Conservation (phyloP, 257 asterid genomes). For the Solanum pimpinellifolium region DNA sequence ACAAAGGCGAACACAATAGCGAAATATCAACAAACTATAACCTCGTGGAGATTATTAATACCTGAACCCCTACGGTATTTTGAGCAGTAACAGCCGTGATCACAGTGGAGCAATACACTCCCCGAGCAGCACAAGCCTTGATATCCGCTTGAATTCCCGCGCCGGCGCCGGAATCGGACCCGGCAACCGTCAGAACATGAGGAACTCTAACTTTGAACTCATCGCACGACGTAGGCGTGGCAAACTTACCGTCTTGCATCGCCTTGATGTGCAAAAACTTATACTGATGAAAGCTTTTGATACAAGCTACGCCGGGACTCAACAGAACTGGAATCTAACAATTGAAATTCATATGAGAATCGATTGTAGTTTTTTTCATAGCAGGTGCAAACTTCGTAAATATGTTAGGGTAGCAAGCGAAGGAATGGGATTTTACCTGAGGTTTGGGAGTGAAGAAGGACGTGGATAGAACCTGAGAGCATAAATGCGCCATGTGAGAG, state of each 20-base stretch:
- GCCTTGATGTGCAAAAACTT: slow-evolving; percentile 20
- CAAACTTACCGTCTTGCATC: slow-evolving; percentile 19
- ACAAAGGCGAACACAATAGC: not conserved
- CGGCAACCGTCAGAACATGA: slow-evolving; percentile 86
- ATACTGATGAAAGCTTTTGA: not conserved
- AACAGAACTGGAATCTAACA: not conserved
- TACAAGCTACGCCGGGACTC: not conserved
- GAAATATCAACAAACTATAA: not conserved
- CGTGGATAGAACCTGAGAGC: not conserved
- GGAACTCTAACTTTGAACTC: slow-evolving; percentile 38
- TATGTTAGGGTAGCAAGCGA: not conserved
- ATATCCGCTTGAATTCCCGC: slow-evolving; percentile 97
- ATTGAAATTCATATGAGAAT: not conserved
- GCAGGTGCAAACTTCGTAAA: not conserved
- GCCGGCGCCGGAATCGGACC: slow-evolving; percentile 92
- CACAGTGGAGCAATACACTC: slow-evolving; percentile 85
- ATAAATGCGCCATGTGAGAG: not conserved
- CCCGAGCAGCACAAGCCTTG: slow-evolving; percentile 82
- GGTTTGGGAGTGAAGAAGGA: slow-evolving; percentile 1
- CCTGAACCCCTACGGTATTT: slow-evolving; percentile 94
- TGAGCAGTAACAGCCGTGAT: slow-evolving; percentile 93
- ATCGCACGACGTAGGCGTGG: not conserved
- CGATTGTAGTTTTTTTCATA: not conserved
- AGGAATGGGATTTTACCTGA: not conserved
- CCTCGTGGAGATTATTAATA: not conserved